phyloP scores from a whole-genome alignment of 2,329 filamentous ascomycete species.

The Ascochyta lentis region DNA sequence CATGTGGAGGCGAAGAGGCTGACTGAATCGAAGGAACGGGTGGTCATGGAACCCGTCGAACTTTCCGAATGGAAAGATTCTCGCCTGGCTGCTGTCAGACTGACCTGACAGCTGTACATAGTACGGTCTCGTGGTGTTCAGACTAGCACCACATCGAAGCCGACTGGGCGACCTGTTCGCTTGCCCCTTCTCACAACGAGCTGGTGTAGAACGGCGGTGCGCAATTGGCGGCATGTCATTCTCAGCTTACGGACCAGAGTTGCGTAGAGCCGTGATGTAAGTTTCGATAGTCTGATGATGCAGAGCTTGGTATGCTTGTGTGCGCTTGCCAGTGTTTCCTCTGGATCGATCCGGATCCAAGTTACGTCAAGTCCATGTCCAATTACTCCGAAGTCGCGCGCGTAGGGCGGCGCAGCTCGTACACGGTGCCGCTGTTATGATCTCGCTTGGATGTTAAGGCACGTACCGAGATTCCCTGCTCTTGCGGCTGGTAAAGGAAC shows the following conservation, averaged over 20 bases:
- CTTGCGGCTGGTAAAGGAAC: constrained; percentile 13
- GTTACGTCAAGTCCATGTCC: not conserved
- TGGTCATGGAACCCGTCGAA: constrained; percentile 6
- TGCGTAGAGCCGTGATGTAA: constrained; percentile 12
- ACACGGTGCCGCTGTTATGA: constrained; percentile 2
- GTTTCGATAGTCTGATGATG: constrained; percentile 17
- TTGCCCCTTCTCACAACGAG: not conserved
- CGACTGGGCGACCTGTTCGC: constrained; percentile 1
- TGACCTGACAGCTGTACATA: constrained; percentile 9
- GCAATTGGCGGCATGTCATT: constrained; percentile 14
- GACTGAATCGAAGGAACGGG: constrained; percentile 7
- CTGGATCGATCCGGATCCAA: constrained; percentile 3
- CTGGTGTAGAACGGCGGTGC: constrained; percentile 11
- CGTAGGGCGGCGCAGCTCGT: constrained; percentile 12
- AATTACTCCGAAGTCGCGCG: constrained; percentile 12
- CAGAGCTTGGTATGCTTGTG: constrained; percentile 16
- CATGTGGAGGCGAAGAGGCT: constrained; percentile 19
- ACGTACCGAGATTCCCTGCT: constrained; percentile 20
- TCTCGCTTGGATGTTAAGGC: constrained; percentile 17
- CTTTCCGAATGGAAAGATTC: constrained; percentile 8
- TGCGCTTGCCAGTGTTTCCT: constrained; percentile 7
- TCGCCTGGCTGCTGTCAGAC: constrained; percentile 13
- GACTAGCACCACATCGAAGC: not conserved
- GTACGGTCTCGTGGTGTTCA: constrained; percentile 1
- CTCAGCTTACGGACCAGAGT: constrained; percentile 8